Evolutionary conservation across 768 basidiomycete species (phyloP).

Genomic region (Imleria badia): DNA sequence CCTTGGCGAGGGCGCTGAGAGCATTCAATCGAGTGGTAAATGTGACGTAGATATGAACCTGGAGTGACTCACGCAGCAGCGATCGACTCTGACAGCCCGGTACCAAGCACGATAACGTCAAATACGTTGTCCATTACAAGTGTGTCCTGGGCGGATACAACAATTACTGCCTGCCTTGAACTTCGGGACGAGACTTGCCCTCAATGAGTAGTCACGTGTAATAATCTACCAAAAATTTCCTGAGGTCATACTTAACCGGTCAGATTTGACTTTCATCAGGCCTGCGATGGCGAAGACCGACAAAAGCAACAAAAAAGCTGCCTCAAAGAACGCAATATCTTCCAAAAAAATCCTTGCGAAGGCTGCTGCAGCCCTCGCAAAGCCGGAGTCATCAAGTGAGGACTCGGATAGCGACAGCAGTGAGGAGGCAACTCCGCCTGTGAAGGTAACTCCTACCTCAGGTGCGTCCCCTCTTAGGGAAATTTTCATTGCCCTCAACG

Average conservation of each 20-base stretch:
- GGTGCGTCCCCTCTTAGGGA: background rate
- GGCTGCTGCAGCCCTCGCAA: slow-evolving; percentile 34
- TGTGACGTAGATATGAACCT: background rate
- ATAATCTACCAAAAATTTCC: slow-evolving; percentile 17
- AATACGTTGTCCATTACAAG: slow-evolving; percentile 44
- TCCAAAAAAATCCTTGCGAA: slow-evolving; percentile 46
- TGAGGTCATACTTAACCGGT: background rate
- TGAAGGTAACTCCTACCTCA: background rate
- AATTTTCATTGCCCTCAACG: no score
- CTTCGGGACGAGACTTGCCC: slow-evolving; percentile 28
- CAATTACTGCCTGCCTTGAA: no score
- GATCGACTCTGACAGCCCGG: slow-evolving; percentile 84
- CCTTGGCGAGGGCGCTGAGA: slow-evolving; percentile 80
- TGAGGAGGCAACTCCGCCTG: background rate
- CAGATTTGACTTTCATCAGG: background rate
- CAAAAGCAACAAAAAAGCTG: slow-evolving; percentile 37
- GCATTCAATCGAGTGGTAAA: background rate
- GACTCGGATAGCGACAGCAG: slow-evolving; percentile 6
- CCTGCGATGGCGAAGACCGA: slow-evolving; percentile 40
- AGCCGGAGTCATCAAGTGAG: slow-evolving; percentile 2
- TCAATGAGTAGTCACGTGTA: slow-evolving; percentile 27
- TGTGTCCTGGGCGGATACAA: no score
- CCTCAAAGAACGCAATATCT: slow-evolving; percentile 35
- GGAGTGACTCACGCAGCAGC: slow-evolving; percentile 71
- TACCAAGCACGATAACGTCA: slow-evolving; percentile 71